Evolutionary conservation across 306 rosid genomes (phyloP).

Genomic region (Rubus parviflorus): DNA sequence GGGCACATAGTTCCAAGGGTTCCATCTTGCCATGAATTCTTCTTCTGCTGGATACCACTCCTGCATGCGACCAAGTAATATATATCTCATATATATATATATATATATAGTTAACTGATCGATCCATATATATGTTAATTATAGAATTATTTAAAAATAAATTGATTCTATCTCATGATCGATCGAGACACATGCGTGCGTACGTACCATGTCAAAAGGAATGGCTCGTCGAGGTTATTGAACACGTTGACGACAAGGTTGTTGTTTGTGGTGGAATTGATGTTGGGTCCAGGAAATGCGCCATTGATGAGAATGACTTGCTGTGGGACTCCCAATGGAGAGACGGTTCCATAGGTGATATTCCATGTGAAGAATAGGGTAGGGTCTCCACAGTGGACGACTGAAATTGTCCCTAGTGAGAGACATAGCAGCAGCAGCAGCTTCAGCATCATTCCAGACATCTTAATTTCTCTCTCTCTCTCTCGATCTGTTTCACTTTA

Average conservation of each 20-base stretch:
- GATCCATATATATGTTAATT: no score
- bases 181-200: no score
- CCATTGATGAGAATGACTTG: constrained; percentile 84
- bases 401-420: constrained; percentile 23
- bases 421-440: constrained; percentile 40
- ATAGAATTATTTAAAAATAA: no score
- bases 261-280: constrained; percentile 79
- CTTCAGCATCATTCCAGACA: constrained; percentile 6
- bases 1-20: constrained; percentile 73
- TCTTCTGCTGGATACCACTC: constrained; percentile 56
- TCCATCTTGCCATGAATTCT: constrained; percentile 90
- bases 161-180: no score
- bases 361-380: constrained; percentile 68
- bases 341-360: constrained; percentile 64
- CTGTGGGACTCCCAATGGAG: constrained; percentile 81
- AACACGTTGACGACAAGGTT: constrained; percentile 61
- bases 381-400: constrained; percentile 61
- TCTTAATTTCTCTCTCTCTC: neutral
- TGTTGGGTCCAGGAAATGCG: constrained; percentile 76
- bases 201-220: constrained; percentile 62
- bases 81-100: neutral
- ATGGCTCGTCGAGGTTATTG: constrained; percentile 81
- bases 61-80: constrained; percentile 23
- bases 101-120: neutral
- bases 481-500: neutral